Percentiles rank a stretch among this genome's conserved stretches.
Conservation (phyloP, 129 eudicot species). For the Flaveria trinervia region DNA sequence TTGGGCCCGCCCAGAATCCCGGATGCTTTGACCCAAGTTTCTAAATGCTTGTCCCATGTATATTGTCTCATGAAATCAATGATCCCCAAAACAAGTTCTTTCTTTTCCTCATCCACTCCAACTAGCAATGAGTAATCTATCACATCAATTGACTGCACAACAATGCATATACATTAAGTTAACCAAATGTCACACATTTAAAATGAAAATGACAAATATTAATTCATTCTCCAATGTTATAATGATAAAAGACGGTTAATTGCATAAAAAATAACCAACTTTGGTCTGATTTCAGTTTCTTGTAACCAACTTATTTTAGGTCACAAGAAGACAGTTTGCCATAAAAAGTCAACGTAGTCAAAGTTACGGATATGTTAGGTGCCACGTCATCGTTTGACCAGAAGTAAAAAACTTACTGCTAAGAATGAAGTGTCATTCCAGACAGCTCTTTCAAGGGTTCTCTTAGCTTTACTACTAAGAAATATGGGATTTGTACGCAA, state of each 20-base stretch:
- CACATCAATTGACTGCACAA: constrained; percentile 76
- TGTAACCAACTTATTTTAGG: background rate
- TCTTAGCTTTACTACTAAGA: constrained; percentile 86
- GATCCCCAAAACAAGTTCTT: constrained; percentile 85
- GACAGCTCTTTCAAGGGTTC: constrained; percentile 86
- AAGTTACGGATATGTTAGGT: background rate
- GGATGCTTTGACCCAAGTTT: constrained; percentile 98
- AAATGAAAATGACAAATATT: background rate
- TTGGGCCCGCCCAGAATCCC: constrained; percentile 96
- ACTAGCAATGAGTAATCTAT: constrained; percentile 95
- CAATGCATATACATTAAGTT: background rate
- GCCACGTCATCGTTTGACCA: background rate
- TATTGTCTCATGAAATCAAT: constrained; percentile 96
- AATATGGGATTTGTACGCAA: constrained; percentile 82
- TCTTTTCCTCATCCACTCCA: constrained; percentile 81
- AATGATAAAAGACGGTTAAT: background rate
- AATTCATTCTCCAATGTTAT: background rate
- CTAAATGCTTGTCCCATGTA: constrained; percentile 98
- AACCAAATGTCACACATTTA: background rate
- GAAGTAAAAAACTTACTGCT: constrained; percentile 54
- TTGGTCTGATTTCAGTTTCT: background rate
- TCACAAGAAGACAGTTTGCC: background rate
- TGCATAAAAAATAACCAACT: background rate
- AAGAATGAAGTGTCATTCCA: constrained; percentile 96
- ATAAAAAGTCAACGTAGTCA: background rate